Percentiles rank a stretch among this genome's conserved stretches.
These are phyloP conservation scores for Ceratobasidium sp. DNA, from an alignment of 1,284 basidiomycete species.

Conservation along the genomic window DNA sequence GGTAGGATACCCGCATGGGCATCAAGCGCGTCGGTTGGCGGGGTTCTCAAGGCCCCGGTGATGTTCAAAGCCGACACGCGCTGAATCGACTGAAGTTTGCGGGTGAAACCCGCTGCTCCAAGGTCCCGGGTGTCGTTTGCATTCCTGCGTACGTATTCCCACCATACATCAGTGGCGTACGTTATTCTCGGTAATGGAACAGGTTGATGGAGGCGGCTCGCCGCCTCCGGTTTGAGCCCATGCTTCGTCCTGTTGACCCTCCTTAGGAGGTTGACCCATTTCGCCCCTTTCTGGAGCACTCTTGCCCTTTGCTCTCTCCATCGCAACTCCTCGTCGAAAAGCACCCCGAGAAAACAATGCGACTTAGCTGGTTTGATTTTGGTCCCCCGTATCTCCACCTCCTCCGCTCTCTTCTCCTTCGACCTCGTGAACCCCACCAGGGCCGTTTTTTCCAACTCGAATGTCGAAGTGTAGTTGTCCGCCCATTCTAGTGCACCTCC, in stretches of 20 bases:
- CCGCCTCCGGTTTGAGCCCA: conserved; percentile 8
- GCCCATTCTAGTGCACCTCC: conserved; percentile 25
- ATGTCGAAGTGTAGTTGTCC: not conserved
- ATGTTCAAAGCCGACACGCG: conserved; percentile 20
- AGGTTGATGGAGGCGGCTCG: conserved; percentile 3
- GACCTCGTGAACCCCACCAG: conserved; percentile 12
- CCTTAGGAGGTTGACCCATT: conserved; percentile 12
- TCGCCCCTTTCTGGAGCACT: conserved; percentile 4
- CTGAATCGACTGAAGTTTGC: conserved; percentile 10
- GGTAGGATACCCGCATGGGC: conserved; percentile 29
- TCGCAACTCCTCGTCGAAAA: conserved; percentile 43
- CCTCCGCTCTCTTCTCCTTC: not conserved
- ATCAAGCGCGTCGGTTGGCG: conserved; percentile 15
- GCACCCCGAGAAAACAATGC: conserved; percentile 43
- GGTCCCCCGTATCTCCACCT: not conserved
- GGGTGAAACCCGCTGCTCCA: conserved; percentile 10
- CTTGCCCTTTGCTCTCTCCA: conserved; percentile 40
- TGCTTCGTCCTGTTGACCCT: not conserved
- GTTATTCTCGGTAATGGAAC: conserved; percentile 15
- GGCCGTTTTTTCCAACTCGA: conserved; percentile 19
- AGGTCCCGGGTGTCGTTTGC: not conserved
- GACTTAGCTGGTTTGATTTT: conserved; percentile 7
- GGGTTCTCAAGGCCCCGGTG: conserved; percentile 17
- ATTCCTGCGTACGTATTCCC: conserved; percentile 7
- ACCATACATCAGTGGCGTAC: conserved; percentile 35